A percentile compares a stretch with the other conserved stretches of the same genome.
phyloP scores from a whole-genome alignment of 306 rosid genomes.

The Amphicarpaea edgeworthii region DNA sequence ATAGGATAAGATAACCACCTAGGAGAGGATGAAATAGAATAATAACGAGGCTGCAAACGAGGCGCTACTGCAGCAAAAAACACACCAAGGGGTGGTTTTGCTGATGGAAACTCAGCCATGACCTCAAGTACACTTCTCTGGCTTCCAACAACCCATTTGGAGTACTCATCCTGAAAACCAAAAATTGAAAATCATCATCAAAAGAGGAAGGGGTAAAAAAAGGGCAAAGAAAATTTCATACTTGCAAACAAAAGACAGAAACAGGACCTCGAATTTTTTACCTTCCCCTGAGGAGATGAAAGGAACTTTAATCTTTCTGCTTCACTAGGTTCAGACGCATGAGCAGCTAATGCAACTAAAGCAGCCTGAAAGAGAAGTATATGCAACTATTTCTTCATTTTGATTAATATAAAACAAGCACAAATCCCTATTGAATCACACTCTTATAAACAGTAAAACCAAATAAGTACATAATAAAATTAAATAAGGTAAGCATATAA shows the following conservation, averaged over 20 bases:
- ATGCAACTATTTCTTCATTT: slow-evolving; percentile 15
- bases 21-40: slow-evolving; percentile 98
- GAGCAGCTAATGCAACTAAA: slow-evolving; percentile 84
- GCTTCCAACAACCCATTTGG: slow-evolving; percentile 89
- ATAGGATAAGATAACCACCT: slow-evolving; percentile 59
- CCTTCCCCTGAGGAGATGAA: slow-evolving; percentile 95
- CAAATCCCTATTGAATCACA: slow-evolving; percentile 23
- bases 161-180: slow-evolving; percentile 82
- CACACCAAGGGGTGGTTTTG: slow-evolving; percentile 94
- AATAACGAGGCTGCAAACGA: slow-evolving; percentile 92
- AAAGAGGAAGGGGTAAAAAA: background rate
- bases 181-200: slow-evolving; percentile 26
- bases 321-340: slow-evolving; percentile 80
- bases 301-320: slow-evolving; percentile 82
- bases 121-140: slow-evolving; percentile 95
- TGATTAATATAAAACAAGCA: slow-evolving; percentile 2
- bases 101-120: slow-evolving; percentile 94
- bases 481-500: slow-evolving; percentile 10
- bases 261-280: slow-evolving; percentile 39
- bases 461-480: slow-evolving; percentile 4
- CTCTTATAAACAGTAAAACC: slow-evolving; percentile 10
- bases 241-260: slow-evolving; percentile 9
- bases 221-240: background rate
- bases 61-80: slow-evolving; percentile 94
- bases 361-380: slow-evolving; percentile 68